phyloP scores from a whole-genome alignment of 2,329 filamentous ascomycete species.

The Ophiostoma himal-ulmi region DNA sequence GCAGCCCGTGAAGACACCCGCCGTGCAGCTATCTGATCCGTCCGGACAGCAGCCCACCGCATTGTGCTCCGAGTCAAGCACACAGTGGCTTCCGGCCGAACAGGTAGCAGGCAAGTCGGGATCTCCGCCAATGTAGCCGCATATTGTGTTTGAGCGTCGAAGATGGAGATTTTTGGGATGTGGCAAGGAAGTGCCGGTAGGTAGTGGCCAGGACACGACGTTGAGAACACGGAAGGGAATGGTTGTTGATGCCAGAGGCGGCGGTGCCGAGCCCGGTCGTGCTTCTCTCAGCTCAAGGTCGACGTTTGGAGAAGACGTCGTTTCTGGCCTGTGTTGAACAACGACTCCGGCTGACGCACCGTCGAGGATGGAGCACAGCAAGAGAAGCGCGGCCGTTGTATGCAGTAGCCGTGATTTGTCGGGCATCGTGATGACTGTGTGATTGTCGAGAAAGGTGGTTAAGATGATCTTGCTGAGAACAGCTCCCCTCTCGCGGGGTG shows the following conservation, averaged over 20 bases:
- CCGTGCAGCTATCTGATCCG: conserved; percentile 43
- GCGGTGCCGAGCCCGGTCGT: conserved; percentile 18
- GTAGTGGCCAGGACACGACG: conserved; percentile 34
- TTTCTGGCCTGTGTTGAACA: background rate
- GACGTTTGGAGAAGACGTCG: background rate
- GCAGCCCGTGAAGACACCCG: conserved; percentile 53
- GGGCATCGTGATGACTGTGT: background rate
- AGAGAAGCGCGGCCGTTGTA: background rate
- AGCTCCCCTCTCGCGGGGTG: background rate
- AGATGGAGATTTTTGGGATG: no score
- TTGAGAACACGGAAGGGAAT: conserved; percentile 31
- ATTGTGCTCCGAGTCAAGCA: conserved; percentile 39
- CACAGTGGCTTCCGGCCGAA: conserved; percentile 53
- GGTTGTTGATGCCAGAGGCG: conserved; percentile 29
- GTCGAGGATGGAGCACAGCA: background rate
- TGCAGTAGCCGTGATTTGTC: background rate
- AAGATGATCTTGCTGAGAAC: background rate
- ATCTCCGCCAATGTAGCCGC: conserved; percentile 52
- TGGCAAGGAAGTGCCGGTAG: conserved; percentile 39
- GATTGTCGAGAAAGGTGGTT: background rate
- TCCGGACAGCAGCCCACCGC: conserved; percentile 44
- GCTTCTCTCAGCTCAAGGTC: background rate
- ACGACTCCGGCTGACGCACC: background rate
- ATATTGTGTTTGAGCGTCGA: conserved; percentile 48
- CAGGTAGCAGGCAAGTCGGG: conserved; percentile 51